Conservation (phyloP, 495 filamentous ascomycete genomes). For the Stereocaulon alpinum region DNA sequence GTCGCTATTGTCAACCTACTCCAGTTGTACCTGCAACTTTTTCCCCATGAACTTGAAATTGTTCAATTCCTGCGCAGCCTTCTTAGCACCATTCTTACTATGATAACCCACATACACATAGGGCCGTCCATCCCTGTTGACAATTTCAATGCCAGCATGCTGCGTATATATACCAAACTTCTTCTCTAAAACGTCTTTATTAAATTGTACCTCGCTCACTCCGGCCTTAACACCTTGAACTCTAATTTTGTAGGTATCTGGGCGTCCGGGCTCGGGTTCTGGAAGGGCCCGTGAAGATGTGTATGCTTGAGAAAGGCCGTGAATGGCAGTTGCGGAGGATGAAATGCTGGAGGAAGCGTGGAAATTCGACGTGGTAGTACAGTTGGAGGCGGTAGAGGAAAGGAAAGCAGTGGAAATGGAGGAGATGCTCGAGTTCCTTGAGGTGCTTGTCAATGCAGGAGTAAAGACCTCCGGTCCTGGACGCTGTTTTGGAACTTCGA, state of each 20-base stretch:
- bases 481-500: not conserved
- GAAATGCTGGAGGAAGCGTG: not conserved
- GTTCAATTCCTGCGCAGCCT: not conserved
- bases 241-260: not conserved
- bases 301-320: not conserved
- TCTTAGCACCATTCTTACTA: not conserved
- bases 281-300: not conserved
- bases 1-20: not conserved
- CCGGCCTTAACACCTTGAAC: not conserved
- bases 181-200: not conserved
- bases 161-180: not conserved
- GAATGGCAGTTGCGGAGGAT: not conserved
- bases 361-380: not conserved
- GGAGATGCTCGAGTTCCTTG: conserved; percentile 5
- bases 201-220: not conserved
- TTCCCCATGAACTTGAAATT: not conserved
- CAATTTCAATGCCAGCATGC: not conserved
- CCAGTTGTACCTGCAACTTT: not conserved
- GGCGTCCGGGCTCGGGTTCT: not conserved
- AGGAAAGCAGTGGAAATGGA: not conserved
- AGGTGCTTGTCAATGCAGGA: not conserved
- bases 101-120: not conserved
- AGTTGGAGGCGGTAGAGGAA: not conserved
- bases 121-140: not conserved
- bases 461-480: not conserved